A percentile compares a stretch with the other conserved stretches of the same genome.
Conservation (phyloP, 2,329 filamentous ascomycete genomes). For the Pseudogymnoascus sp. region DNA sequence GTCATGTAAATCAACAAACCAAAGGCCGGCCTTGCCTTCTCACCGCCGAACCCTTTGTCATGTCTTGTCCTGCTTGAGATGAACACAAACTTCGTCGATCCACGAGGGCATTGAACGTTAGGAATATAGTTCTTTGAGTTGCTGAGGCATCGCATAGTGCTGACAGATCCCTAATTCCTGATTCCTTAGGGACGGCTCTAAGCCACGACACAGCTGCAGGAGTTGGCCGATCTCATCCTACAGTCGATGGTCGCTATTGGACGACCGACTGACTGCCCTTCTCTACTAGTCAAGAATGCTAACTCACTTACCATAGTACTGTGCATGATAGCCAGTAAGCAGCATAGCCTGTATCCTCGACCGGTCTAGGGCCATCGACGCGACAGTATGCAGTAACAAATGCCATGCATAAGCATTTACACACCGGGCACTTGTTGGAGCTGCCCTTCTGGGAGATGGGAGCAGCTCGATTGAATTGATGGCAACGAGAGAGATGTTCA, state of each 20-base stretch:
- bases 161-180: not conserved
- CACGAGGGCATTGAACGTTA: not conserved
- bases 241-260: not conserved
- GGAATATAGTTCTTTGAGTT: not conserved
- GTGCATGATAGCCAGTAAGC: not conserved
- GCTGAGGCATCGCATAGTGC: not conserved
- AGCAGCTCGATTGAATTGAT: not conserved
- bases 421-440: not conserved
- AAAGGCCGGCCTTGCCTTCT: not conserved
- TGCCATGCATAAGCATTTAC: not conserved
- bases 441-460: not conserved
- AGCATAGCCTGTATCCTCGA: not conserved
- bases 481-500: not conserved
- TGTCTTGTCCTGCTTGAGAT: not conserved
- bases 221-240: not conserved
- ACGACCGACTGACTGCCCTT: not conserved
- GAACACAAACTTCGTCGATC: not conserved
- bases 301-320: not conserved
- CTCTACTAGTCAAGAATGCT: not conserved
- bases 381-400: not conserved
- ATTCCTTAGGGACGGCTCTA: not conserved
- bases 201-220: not conserved
- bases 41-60: not conserved
- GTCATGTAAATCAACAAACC: not conserved
- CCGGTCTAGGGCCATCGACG: not conserved